Conservation (phyloP, 2,329 filamentous ascomycete genomes). For the Bisporella sp. region DNA sequence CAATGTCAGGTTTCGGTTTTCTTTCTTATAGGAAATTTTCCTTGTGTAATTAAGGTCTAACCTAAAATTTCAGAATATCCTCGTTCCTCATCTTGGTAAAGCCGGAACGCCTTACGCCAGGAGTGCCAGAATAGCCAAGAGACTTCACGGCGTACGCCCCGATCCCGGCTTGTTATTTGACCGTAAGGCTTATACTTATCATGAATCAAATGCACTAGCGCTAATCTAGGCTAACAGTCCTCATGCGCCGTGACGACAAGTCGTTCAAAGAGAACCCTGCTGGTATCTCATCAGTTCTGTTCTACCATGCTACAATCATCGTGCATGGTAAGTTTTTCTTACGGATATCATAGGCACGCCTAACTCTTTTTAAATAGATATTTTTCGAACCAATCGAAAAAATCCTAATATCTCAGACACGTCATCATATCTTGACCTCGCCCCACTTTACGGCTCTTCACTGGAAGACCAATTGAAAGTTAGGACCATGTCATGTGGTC, state of each 20-base stretch:
- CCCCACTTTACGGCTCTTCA: constrained; percentile 35
- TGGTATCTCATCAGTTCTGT: constrained; percentile 62
- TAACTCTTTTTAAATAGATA: constrained; percentile 28
- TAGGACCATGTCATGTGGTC: constrained; percentile 63
- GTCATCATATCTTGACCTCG: constrained; percentile 45
- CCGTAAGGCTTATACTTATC: constrained; percentile 30
- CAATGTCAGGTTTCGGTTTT: too few species aligned
- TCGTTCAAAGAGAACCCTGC: not conserved
- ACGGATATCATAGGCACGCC: constrained; percentile 36
- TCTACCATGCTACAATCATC: constrained; percentile 67
- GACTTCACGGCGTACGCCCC: constrained; percentile 55
- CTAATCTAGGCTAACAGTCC: constrained; percentile 55
- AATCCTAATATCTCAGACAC: constrained; percentile 45
- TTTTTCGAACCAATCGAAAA: not conserved
- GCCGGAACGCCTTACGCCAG: constrained; percentile 63
- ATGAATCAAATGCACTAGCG: constrained; percentile 46
- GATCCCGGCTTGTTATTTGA: constrained; percentile 60
- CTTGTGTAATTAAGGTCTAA: too few species aligned
- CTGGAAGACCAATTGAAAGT: constrained; percentile 36
- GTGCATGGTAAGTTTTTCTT: constrained; percentile 46
- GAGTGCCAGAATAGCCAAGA: constrained; percentile 55
- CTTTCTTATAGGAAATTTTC: too few species aligned
- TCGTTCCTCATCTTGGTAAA: constrained; percentile 57
- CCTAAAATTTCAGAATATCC: constrained; percentile 40
- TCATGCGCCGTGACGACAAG: not conserved